phyloP scores from a whole-genome alignment of 2,329 filamentous ascomycete genomes.

The Stachybotrys chartarum region DNA sequence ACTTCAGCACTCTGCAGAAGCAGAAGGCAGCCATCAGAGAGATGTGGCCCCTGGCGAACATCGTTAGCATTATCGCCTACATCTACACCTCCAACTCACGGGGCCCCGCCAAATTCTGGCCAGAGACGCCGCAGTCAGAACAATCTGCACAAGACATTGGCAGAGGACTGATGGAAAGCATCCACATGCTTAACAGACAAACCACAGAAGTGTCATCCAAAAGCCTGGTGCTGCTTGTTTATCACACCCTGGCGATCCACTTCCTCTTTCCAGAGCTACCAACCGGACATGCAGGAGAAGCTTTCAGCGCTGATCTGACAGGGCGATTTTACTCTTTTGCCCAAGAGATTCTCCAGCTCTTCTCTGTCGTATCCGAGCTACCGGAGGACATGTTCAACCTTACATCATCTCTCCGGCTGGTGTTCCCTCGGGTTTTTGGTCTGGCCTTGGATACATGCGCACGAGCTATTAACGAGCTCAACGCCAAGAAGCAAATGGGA shows the following conservation, averaged over 20 bases:
- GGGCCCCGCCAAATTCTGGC: constrained; percentile 11
- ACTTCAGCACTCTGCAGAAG: constrained; percentile 26
- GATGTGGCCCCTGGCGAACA: constrained; percentile 26
- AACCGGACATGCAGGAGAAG: constrained; percentile 9
- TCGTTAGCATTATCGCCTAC: constrained; percentile 22
- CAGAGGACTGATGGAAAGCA: constrained; percentile 16
- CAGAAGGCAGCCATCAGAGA: constrained; percentile 25
- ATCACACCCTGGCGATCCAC: constrained; percentile 25
- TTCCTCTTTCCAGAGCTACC: constrained; percentile 20
- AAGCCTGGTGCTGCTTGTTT: constrained; percentile 20
- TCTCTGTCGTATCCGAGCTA: constrained; percentile 12
- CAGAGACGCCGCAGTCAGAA: constrained; percentile 7
- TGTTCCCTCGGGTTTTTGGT: constrained; percentile 18
- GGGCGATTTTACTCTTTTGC: constrained; percentile 19
- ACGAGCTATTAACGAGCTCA: constrained; percentile 17
- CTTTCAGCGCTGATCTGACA: constrained; percentile 13
- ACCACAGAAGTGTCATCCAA: constrained; percentile 14
- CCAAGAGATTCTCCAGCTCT: constrained; percentile 19
- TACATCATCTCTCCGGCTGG: constrained; percentile 12
- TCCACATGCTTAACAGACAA: constrained; percentile 13
- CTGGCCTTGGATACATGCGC: constrained; percentile 24
- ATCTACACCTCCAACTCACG: constrained; percentile 13
- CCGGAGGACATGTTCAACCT: constrained; percentile 10
- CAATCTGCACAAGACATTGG: constrained; percentile 19
- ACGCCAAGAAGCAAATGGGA: constrained; percentile 9